phyloP scores from a whole-genome alignment of 305 asterid species.

The Nicotiana rustica region DNA sequence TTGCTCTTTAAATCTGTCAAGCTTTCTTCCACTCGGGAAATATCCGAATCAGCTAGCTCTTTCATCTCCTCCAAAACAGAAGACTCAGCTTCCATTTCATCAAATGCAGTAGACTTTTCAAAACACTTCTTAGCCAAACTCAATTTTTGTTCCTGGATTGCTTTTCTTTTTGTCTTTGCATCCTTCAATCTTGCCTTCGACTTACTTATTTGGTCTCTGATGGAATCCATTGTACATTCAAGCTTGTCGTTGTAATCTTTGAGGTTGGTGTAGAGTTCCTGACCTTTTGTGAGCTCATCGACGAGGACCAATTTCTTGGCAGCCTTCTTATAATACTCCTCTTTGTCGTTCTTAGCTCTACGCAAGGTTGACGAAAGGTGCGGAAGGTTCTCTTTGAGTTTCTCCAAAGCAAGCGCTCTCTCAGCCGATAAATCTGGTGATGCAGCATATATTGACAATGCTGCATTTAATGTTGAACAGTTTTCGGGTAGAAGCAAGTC shows the following conservation, averaged over 20 bases:
- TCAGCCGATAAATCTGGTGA: neutral
- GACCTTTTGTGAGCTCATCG: constrained; percentile 24
- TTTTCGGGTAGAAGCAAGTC: constrained; percentile 29
- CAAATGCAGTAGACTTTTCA: neutral
- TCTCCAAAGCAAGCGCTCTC: neutral
- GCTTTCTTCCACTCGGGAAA: constrained; percentile 27
- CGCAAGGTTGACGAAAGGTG: neutral
- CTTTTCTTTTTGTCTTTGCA: constrained; percentile 20
- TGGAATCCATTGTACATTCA: constrained; percentile 13
- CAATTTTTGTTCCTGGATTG: neutral
- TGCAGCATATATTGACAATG: constrained; percentile 4
- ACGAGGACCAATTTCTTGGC: constrained; percentile 20
- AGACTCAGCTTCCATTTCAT: constrained; percentile 31
- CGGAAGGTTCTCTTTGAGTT: constrained; percentile 26
- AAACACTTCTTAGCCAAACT: constrained; percentile 31
- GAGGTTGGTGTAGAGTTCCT: constrained; percentile 22
- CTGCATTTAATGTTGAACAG: constrained; percentile 12
- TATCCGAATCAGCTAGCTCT: constrained; percentile 13
- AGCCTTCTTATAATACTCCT: neutral
- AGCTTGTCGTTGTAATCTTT: neutral
- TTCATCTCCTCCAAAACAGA: constrained; percentile 26
- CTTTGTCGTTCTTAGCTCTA: constrained; percentile 32
- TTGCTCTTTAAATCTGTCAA: constrained; percentile 26
- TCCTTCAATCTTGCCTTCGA: neutral
- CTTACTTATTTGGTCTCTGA: constrained; percentile 29